These are phyloP conservation scores for Chrysoporthe puriensis DNA, from an alignment of 2,329 filamentous ascomycete genomes.

Conservation along the genomic window DNA sequence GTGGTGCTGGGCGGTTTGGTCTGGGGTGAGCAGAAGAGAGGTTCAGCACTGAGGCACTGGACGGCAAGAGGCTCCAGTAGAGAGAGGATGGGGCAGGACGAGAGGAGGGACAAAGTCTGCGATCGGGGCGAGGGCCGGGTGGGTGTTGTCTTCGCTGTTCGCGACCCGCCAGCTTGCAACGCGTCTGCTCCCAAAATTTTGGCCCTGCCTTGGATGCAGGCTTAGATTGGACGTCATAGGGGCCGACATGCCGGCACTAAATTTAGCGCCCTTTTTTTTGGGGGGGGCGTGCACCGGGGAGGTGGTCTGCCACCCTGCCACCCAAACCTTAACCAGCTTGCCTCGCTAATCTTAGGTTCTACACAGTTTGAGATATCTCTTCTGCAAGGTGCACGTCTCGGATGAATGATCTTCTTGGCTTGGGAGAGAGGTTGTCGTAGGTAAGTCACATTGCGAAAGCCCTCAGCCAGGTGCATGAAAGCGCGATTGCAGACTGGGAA, in stretches of 20 bases:
- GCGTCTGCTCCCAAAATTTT: constrained; percentile 20
- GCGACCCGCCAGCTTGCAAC: constrained; percentile 13
- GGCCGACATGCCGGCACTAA: background rate
- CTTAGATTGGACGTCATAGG: constrained; percentile 6
- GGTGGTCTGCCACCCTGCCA: too few species aligned
- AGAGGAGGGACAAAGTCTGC: background rate
- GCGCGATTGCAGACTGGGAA: too few species aligned
- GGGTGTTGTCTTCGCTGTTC: constrained; percentile 13
- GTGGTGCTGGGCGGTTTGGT: background rate
- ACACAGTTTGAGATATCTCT: too few species aligned
- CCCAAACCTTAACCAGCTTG: too few species aligned
- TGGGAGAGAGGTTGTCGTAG: too few species aligned
- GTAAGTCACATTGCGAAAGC: too few species aligned
- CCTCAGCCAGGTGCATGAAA: too few species aligned
- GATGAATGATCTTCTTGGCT: too few species aligned
- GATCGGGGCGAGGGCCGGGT: background rate
- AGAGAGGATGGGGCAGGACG: too few species aligned
- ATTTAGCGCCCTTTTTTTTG: background rate
- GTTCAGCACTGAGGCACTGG: background rate
- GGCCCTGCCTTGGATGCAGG: background rate
- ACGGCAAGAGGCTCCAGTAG: background rate
- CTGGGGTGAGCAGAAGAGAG: background rate
- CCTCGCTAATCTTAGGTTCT: too few species aligned
- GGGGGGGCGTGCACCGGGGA: too few species aligned
- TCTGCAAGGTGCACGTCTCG: too few species aligned